phyloP scores from a whole-genome alignment of 257 asterid species.

The Solanum lycopersicoides region DNA sequence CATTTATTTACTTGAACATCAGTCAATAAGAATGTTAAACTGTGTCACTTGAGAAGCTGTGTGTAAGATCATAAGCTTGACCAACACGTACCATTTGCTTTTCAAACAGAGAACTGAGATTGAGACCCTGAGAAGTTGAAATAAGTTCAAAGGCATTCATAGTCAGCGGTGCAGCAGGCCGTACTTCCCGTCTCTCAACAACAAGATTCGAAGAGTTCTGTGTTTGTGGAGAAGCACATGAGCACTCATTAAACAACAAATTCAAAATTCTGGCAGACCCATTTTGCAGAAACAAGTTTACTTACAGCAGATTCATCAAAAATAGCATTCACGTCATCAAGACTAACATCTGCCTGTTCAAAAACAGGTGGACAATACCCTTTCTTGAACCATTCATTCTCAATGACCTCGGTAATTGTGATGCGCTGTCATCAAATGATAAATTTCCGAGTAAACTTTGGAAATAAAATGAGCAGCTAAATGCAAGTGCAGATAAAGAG shows the following conservation, averaged over 20 bases:
- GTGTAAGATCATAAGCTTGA: background rate
- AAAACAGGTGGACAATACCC: conserved; percentile 74
- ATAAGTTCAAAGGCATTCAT: conserved; percentile 98
- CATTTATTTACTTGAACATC: background rate
- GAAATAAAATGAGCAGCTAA: background rate
- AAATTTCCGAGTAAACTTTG: background rate
- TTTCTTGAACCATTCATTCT: conserved; percentile 94
- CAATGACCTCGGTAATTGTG: conserved; percentile 58
- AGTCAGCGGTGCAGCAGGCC: conserved; percentile 49
- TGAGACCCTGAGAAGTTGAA: conserved; percentile 95
- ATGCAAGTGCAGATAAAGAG: background rate
- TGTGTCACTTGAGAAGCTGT: background rate
- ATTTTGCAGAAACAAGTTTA: background rate
- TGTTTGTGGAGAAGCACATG: background rate
- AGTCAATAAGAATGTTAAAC: background rate
- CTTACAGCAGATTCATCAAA: conserved; percentile 58
- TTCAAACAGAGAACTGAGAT: conserved; percentile 80
- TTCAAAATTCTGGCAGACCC: background rate
- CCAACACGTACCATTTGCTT: conserved; percentile 62
- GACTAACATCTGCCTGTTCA: conserved; percentile 66
- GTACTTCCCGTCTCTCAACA: conserved; percentile 76
- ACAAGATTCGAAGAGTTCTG: conserved; percentile 72
- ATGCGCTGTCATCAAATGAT: conserved; percentile 53
- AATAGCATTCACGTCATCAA: conserved; percentile 78
- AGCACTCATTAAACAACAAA: background rate